A percentile compares a stretch with the other conserved stretches of the same genome.
These are phyloP conservation scores for Paracoccidioides lutzii DNA, from an alignment of 2,329 filamentous ascomycete species.

Conservation along the genomic window DNA sequence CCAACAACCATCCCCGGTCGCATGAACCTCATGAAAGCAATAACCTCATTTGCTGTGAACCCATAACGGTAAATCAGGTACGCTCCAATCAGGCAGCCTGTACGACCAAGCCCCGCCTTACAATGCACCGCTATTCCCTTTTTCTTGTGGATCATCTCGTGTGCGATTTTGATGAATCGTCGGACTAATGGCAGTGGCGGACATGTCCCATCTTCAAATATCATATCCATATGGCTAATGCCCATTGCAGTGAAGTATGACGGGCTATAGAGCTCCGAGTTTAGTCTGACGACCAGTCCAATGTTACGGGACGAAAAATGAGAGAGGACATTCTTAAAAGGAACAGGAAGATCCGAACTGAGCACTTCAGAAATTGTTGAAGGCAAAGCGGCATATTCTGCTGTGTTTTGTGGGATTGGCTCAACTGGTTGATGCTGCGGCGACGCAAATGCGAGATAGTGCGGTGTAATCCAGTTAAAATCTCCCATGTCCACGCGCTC, in stretches of 20 bases:
- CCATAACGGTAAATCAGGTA: slow-evolving; percentile 96
- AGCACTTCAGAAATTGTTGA: slow-evolving; percentile 62
- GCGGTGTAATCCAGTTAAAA: slow-evolving; percentile 97
- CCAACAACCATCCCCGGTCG: slow-evolving; percentile 97
- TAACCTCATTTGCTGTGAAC: slow-evolving; percentile 94
- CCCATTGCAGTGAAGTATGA: slow-evolving; percentile 95
- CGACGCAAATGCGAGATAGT: slow-evolving; percentile 93
- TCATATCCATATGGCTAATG: slow-evolving; percentile 96
- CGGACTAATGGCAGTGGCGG: slow-evolving; percentile 78
- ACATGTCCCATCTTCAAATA: slow-evolving; percentile 96
- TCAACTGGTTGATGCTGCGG: slow-evolving; percentile 70
- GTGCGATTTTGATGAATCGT: slow-evolving; percentile 87
- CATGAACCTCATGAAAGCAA: slow-evolving; percentile 99
- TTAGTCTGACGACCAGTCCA: slow-evolving; percentile 85
- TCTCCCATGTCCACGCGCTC: slow-evolving; percentile 96
- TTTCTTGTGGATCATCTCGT: slow-evolving; percentile 85
- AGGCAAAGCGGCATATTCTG: slow-evolving; percentile 61
- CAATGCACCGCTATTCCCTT: slow-evolving; percentile 95
- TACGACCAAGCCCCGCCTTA: slow-evolving; percentile 91
- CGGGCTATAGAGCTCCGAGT: slow-evolving; percentile 89
- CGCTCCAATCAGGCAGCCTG: slow-evolving; percentile 89
- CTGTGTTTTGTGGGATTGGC: slow-evolving; percentile 58
- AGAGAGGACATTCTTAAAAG: slow-evolving; percentile 89
- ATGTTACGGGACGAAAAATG: slow-evolving; percentile 84
- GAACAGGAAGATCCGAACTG: slow-evolving; percentile 56